Evolutionary conservation across 768 basidiomycete genomes (phyloP).

Genomic region (Auriscalpium orientale): DNA sequence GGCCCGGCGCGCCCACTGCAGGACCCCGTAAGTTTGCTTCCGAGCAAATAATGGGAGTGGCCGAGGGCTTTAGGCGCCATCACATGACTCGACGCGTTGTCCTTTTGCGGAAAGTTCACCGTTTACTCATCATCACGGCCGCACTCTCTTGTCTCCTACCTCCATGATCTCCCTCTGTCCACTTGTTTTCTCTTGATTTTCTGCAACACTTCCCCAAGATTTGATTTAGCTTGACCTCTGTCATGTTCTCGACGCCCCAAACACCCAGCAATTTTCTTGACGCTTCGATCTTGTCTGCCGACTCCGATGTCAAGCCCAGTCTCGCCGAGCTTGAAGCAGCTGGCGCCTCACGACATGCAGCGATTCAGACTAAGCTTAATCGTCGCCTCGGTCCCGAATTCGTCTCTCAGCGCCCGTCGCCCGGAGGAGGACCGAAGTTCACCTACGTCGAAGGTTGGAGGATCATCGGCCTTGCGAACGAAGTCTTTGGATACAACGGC

Average conservation of each 20-base stretch:
- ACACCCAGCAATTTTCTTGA: slow-evolving; percentile 3
- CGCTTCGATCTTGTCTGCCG: not conserved
- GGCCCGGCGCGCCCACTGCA: too few relatives aligned
- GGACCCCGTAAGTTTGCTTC: too few relatives aligned
- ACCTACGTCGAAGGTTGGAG: slow-evolving; percentile 98
- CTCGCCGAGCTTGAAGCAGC: not conserved
- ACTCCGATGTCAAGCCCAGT: not conserved
- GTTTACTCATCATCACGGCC: not conserved
- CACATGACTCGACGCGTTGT: not conserved
- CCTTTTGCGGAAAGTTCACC: not conserved
- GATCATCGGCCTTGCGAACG: slow-evolving; percentile 95
- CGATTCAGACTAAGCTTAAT: slow-evolving; percentile 73
- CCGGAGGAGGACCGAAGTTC: slow-evolving; percentile 78
- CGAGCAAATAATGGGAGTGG: too few relatives aligned
- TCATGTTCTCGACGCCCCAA: slow-evolving; percentile 10
- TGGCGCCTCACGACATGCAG: slow-evolving; percentile 47
- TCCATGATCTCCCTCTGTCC: not conserved
- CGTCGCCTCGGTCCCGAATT: slow-evolving; percentile 93
- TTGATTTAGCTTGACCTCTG: not conserved
- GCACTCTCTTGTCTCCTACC: not conserved
- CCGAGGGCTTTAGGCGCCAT: not conserved
- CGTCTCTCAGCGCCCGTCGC: slow-evolving; percentile 82
- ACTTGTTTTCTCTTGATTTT: not conserved
- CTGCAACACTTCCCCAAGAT: not conserved
- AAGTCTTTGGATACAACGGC: slow-evolving; percentile 97